Evolutionary conservation across 2,329 filamentous ascomycete genomes (phyloP), one percentile per base, ranked within the genome.

Genomic region (Rhinocladiella mackenziei): DNA sequence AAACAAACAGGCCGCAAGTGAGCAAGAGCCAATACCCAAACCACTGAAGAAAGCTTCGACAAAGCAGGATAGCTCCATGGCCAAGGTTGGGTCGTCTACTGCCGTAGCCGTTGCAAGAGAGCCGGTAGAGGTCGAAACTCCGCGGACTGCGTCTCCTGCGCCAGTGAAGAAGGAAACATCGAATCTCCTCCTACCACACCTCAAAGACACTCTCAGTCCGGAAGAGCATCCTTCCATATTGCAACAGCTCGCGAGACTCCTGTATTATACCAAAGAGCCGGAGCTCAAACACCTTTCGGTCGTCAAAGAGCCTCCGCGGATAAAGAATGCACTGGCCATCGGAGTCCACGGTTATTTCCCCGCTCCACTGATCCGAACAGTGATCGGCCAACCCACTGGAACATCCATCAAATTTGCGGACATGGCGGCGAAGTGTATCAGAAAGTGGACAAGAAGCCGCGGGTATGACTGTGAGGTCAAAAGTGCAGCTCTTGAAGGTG

Each of bases 261-360:
- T 73, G 13, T 64, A 68, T 46, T 67, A 67, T 45, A 60, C 52
- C 73, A 87, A 65, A 71, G 85, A 56, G 61, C 76, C 39, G 67
- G 77, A 62, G 3, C 74, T 74, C 11, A 81, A 78, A 37, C 86
- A 96, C 62, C 80, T 96, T 4, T 83, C 80, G 54, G 76, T 87
- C 22, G 68, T 80, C 5, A 81, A 80, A 32, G 78, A 85, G 5
- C 73, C 79, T 0, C 84, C 80, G 1, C 84, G 77, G 53, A 80
- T 97, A 34, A 87, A 80, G 59, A 92, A 84, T 55, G 92, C 92
- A 9, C 75, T 98, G 4, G 89, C 89, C 1, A 95, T 98, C 55
- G 92, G 92, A 28, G 81, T 98, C 1, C 92, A 98, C 63, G 92
- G 92, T 1, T 84, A 94, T 48, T 96, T 97, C 55, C 92, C 92